These are phyloP conservation scores for Batkoa obscura DNA, from an alignment of 371 early-diverging fungal species.

Conservation along the genomic window DNA sequence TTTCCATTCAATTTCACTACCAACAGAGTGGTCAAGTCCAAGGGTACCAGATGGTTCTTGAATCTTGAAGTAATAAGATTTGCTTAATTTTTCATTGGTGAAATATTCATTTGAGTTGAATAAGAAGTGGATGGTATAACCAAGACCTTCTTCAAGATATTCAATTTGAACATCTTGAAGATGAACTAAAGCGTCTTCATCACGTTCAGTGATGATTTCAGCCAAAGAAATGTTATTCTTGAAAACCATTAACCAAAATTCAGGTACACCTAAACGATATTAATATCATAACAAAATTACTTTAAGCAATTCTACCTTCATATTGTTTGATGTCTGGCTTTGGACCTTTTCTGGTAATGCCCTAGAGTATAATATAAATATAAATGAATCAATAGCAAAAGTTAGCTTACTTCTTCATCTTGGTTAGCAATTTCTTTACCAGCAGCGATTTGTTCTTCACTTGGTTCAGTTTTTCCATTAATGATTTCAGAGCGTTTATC, in stretches of 20 bases:
- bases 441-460: slow-evolving; percentile 54
- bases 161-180: slow-evolving; percentile 64
- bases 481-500: slow-evolving; percentile 55
- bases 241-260: slow-evolving; percentile 85
- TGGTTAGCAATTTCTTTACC: slow-evolving; percentile 36
- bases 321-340: slow-evolving; percentile 12
- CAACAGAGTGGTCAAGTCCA: slow-evolving; percentile 78
- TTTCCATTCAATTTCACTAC: slow-evolving; percentile 80
- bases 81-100: slow-evolving; percentile 59
- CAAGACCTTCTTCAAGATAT: slow-evolving; percentile 61
- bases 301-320: neutral
- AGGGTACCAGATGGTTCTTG: slow-evolving; percentile 38
- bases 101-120: slow-evolving; percentile 82
- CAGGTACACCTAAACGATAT: slow-evolving; percentile 35
- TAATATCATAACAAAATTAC: neutral
- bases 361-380: neutral
- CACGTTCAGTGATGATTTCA: slow-evolving; percentile 71
- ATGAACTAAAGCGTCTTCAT: slow-evolving; percentile 62
- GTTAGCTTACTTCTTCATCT: slow-evolving; percentile 9
- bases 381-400: slow-evolving; percentile 13
- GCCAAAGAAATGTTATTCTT: slow-evolving; percentile 58
- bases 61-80: slow-evolving; percentile 74
- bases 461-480: slow-evolving; percentile 60
- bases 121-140: slow-evolving; percentile 78
- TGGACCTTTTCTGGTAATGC: neutral